Conservation (phyloP, 75 land plant species). For the Sequoiadendron giganteum region DNA sequence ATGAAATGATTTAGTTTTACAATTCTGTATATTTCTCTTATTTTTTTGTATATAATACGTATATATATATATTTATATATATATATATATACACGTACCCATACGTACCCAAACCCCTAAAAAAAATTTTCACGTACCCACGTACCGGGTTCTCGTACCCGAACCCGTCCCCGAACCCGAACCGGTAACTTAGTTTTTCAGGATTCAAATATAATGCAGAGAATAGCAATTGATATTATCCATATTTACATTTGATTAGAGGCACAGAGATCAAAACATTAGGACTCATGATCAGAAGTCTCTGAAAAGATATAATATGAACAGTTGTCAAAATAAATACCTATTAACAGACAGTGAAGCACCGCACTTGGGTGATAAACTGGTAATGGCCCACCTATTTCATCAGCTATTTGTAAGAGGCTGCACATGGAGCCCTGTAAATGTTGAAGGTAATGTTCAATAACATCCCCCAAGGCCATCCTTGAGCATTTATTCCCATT, state of each 20-base stretch:
- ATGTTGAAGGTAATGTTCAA: background rate
- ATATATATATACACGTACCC: too few species aligned
- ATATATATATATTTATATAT: too few species aligned
- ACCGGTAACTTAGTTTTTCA: too few species aligned
- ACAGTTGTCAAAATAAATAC: conserved; percentile 26
- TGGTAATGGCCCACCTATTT: conserved; percentile 43
- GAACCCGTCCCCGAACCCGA: too few species aligned
- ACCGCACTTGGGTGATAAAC: conserved; percentile 75
- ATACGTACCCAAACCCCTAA: too few species aligned
- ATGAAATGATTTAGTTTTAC: too few species aligned
- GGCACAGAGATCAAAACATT: background rate
- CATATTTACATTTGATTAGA: background rate
- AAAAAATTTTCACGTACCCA: too few species aligned
- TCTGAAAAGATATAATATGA: background rate
- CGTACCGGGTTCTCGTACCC: too few species aligned
- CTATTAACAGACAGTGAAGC: conserved; percentile 56
- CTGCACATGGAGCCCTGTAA: conserved; percentile 11
- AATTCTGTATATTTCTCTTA: too few species aligned
- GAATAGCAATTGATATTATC: background rate
- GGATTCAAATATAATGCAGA: background rate
- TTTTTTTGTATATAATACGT: too few species aligned
- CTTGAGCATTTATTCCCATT: background rate
- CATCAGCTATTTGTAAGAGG: conserved; percentile 54
- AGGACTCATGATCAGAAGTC: background rate
- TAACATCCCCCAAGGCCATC: background rate